Conservation (phyloP, 2,329 filamentous ascomycete species). For the Grosmannia penicillata region DNA sequence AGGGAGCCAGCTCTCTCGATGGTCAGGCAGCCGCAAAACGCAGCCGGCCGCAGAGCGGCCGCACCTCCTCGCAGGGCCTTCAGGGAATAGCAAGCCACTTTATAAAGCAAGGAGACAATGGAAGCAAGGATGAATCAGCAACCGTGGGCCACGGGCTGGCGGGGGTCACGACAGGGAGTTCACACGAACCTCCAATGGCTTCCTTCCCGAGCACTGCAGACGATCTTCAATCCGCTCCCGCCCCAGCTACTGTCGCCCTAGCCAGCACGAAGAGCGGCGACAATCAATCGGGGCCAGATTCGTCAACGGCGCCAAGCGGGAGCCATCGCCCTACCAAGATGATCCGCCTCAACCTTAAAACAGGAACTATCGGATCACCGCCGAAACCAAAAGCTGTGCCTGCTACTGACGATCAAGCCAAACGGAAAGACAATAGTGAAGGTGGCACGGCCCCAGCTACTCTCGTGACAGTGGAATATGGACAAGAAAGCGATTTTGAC, state of each 20-base stretch:
- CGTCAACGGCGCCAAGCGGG: too few species aligned
- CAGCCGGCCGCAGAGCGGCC: constrained; percentile 15
- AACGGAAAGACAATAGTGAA: background rate
- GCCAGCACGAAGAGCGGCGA: too few species aligned
- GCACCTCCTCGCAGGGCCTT: constrained; percentile 6
- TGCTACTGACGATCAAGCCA: too few species aligned
- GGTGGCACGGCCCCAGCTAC: too few species aligned
- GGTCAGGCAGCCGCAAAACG: constrained; percentile 3
- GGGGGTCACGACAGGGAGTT: too few species aligned
- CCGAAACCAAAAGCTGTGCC: constrained; percentile 30
- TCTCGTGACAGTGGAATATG: constrained; percentile 4
- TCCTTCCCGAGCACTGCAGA: too few species aligned
- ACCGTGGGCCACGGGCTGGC: too few species aligned
- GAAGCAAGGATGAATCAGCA: background rate
- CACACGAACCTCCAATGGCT: too few species aligned
- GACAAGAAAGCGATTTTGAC: constrained; percentile 1
- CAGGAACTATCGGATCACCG: constrained; percentile 47
- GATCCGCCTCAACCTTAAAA: constrained; percentile 41
- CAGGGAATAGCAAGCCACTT: constrained; percentile 15
- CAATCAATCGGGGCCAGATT: too few species aligned
- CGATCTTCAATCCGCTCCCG: too few species aligned
- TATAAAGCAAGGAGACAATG: constrained; percentile 3
- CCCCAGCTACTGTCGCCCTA: too few species aligned
- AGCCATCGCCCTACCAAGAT: too few species aligned
- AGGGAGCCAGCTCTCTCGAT: constrained; percentile 2